Evolutionary conservation across 495 filamentous ascomycete species (phyloP).

Genomic region (Xylaria bambusicola): DNA sequence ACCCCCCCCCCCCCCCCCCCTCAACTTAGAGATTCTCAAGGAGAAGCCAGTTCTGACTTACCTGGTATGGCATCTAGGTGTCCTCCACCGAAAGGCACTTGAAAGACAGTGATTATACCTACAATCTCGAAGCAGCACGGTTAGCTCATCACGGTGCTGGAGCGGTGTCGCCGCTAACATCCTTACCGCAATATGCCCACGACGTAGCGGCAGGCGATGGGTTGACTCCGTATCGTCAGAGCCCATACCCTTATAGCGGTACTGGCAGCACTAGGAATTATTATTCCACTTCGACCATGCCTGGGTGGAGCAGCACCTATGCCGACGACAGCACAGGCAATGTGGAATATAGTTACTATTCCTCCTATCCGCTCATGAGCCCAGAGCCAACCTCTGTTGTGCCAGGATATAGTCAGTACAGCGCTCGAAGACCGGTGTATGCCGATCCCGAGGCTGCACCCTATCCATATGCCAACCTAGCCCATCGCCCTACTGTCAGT

Average conservation of each 20-base stretch:
- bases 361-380: conserved; percentile 33
- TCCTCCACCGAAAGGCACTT: conserved; percentile 48
- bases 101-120: conserved; percentile 40
- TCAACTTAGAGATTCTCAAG: neutral
- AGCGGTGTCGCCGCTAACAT: conserved; percentile 23
- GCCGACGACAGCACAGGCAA: conserved; percentile 32
- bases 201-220: conserved; percentile 33
- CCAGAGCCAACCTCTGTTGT: conserved; percentile 36
- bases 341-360: conserved; percentile 41
- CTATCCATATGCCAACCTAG: conserved; percentile 34
- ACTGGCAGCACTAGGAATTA: conserved; percentile 26
- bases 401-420: conserved; percentile 31
- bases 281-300: conserved; percentile 36
- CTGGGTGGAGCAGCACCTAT: conserved; percentile 37
- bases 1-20: neutral
- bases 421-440: conserved; percentile 33
- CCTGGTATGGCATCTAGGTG: conserved; percentile 42
- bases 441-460: conserved; percentile 34
- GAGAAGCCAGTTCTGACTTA: conserved; percentile 9
- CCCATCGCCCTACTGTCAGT: conserved; percentile 37
- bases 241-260: conserved; percentile 34
- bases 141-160: conserved; percentile 39
- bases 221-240: conserved; percentile 33
- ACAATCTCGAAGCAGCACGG: conserved; percentile 43
- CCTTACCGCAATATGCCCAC: conserved; percentile 29